Base-by-base conservation (phyloP, 352 stramenopile species). In the Pythium myriotylum region DNA sequence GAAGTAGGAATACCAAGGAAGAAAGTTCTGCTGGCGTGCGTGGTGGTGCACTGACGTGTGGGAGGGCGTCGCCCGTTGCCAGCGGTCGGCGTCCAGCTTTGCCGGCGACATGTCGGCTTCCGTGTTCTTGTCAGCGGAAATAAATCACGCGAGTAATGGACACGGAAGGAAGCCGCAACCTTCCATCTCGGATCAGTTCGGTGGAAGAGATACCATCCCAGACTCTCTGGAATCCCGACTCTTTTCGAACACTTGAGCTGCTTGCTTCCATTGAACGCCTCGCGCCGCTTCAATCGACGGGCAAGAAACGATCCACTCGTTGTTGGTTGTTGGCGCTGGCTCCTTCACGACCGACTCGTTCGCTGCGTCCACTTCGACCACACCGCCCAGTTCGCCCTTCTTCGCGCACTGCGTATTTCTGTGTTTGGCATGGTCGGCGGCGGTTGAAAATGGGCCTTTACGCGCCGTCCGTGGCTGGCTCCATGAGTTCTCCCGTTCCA, bases 401-500 rank as follows among this genome's bases (percentile, higher is more conserved):
- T 40, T 24, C 19, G 19, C n/a, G n/a, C n/a, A n/a, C n/a, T n/a
- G n/a, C n/a, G n/a, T n/a, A n/a, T n/a, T n/a, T n/a, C n/a, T n/a
- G n/a, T n/a, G n/a, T n/a, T n/a, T n/a, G n/a, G n/a, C n/a, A n/a
- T n/a, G n/a, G n/a, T n/a, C n/a, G n/a, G n/a, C n/a, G n/a, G n/a
- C n/a, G n/a, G n/a, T n/a, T n/a, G n/a, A n/a, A n/a, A n/a, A n/a
- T n/a, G n/a, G n/a, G n/a, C n/a, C n/a, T n/a, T n/a, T n/a, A n/a
- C n/a, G n/a, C n/a, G n/a, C n/a, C n/a, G n/a, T n/a, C n/a, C n/a
- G n/a, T n/a, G n/a, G 22, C 46, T 57, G 37, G 27, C 52, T 27
- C 39, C 58, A 65, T 65, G 48, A 65, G 58, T 65, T 65, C 58
- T 45, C 19, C 7, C 2, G 12, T 59, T 47, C 58, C 58, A 65